phyloP scores from a whole-genome alignment of 768 basidiomycete genomes.

The Sistotremastrum niveocremeum region DNA sequence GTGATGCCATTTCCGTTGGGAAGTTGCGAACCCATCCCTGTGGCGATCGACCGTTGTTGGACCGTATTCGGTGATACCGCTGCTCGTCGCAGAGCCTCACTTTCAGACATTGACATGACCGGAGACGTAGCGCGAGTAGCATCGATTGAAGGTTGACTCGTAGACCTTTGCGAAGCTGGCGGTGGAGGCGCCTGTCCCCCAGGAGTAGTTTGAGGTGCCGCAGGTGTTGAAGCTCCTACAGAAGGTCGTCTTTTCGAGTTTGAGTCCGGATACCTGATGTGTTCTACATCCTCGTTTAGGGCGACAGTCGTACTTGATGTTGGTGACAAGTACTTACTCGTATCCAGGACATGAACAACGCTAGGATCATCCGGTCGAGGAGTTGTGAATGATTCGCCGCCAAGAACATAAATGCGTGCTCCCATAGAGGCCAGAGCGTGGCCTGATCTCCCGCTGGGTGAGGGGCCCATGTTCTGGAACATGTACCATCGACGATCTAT shows the following conservation, averaged over 20 bases:
- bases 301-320: neutral
- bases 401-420: conserved; percentile 80
- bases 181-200: conserved; percentile 1
- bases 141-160: conserved; percentile 38
- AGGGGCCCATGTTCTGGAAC: conserved; percentile 99
- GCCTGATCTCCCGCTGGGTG: conserved; percentile 83
- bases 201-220: conserved; percentile 6
- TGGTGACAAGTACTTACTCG: conserved; percentile 46
- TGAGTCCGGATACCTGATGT: conserved; percentile 86
- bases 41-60: conserved; percentile 29
- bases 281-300: conserved; percentile 32
- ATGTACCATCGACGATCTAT: conserved; percentile 97
- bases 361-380: conserved; percentile 65
- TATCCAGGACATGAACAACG: conserved; percentile 85
- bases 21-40: conserved; percentile 17
- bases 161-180: conserved; percentile 19
- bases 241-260: conserved; percentile 38
- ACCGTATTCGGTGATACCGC: conserved; percentile 46
- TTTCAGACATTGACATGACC: conserved; percentile 26
- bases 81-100: conserved; percentile 49
- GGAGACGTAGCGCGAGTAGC: conserved; percentile 57
- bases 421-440: conserved; percentile 97
- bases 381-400: conserved; percentile 79
- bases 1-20: conserved; percentile 21
- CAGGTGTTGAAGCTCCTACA: conserved; percentile 3